Base-by-base conservation (phyloP, 495 filamentous ascomycete genomes). In the Tetracladium marchalianum region DNA sequence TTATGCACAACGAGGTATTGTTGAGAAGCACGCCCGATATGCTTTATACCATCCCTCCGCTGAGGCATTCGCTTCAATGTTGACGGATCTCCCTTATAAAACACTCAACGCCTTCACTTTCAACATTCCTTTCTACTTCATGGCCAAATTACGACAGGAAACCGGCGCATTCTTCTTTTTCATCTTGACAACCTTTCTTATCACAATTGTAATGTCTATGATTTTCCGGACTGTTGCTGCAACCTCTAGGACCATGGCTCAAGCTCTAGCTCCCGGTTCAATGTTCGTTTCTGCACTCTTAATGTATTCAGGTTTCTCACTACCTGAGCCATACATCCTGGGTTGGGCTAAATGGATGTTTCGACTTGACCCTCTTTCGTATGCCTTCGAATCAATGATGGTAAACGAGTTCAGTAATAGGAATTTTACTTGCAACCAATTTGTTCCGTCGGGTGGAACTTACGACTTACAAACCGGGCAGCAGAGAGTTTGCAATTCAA, bases 261-360 rank as follows among this genome's bases (percentile, higher is more conserved):
- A 71, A 44, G 85, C 85, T 6, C 80, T 79, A 27, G 66, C 74
- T 24, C 60, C 84, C 32, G 81, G 81, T 12, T 79, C 80, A 43
- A 70, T 92, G 3, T 61, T 88, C 36, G 80, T 88, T 50, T 62
- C 88, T 27, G 73, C 74, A 16, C 59, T 88, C 19, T 57, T 90
- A 41, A 80, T 90, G 2, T 95, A 87, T 58, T 87, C 82, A 5
- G 85, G 86, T 19, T 94, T 82, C 58, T 61, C 85, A 6, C 81
- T 92, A 27, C 82, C 84, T 4, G 75, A 77, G 0, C 70, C 64
- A 40, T 75, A 82, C 44, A 89, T 92, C 84, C 78, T 78, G 43
- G 78, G 81, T 0, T 92, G 84, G 84, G 77, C 87, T 52, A 73
- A 83, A 17, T 94, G 88, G 88, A 67, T 95, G 33, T 83, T 84